Conservation (phyloP, 768 basidiomycete genomes). For the Rhodotorula taiwanensis region DNA sequence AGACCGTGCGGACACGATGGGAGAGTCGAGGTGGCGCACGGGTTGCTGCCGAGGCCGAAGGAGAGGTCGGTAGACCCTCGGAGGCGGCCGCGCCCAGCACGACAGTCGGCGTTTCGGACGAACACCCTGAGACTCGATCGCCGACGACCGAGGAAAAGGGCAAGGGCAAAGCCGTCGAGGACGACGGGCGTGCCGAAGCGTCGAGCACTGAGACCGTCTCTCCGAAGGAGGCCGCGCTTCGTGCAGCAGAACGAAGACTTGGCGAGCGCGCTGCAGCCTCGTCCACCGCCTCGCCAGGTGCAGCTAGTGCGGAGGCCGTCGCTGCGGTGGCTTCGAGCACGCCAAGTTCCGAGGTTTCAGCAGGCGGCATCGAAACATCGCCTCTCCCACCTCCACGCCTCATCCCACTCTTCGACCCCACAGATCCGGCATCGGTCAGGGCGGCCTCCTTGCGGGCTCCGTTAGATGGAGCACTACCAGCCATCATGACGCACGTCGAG, state of each 20-base stretch:
- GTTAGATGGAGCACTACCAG: neutral
- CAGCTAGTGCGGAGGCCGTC: neutral
- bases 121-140: too few relatives aligned
- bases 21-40: too few relatives aligned
- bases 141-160: neutral
- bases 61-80: neutral
- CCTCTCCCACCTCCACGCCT: constrained; percentile 27
- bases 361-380: too few relatives aligned
- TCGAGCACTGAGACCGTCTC: too few relatives aligned
- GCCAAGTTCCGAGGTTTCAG: too few relatives aligned
- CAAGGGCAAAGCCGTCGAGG: constrained; percentile 4
- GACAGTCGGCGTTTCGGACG: too few relatives aligned
- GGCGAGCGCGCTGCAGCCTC: neutral
- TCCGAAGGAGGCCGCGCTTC: neutral
- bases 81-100: too few relatives aligned
- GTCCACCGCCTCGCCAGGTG: neutral
- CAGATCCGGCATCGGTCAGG: constrained; percentile 7
- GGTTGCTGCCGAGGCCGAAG: neutral
- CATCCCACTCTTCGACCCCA: constrained; percentile 51
- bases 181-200: neutral
- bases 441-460: too few relatives aligned
- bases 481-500: constrained; percentile 36
- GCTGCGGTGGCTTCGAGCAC: neutral
- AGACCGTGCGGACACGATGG: neutral
- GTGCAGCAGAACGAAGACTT: neutral